Evolutionary conservation across 257 asterid species (phyloP).

Genomic region (Buddleja alternifolia): DNA sequence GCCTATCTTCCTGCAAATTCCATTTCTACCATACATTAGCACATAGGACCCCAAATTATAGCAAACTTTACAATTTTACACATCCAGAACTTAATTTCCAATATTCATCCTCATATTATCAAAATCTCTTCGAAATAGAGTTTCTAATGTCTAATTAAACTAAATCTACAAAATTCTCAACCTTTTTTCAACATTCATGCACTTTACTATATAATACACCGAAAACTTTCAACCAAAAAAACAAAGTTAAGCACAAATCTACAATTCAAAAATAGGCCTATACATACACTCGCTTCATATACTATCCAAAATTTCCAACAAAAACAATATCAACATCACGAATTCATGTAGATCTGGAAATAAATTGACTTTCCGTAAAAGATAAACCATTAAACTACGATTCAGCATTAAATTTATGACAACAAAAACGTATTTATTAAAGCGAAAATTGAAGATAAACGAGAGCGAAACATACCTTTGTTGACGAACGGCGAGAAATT

Average conservation of each 20-base stretch:
- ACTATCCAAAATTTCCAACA: neutral
- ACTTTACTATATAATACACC: neutral
- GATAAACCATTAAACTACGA: neutral
- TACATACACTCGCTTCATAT: neutral
- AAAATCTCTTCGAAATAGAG: neutral
- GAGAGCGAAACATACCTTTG: too few species aligned
- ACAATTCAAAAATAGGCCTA: constrained; percentile 6
- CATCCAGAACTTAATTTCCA: neutral
- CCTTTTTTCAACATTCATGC: neutral
- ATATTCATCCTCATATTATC: neutral
- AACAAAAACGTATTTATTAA: neutral
- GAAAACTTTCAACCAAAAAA: neutral
- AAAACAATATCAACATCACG: neutral
- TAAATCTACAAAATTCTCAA: neutral
- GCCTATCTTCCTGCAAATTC: neutral
- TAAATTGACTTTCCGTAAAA: constrained; percentile 9
- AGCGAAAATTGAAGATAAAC: neutral
- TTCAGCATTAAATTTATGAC: constrained; percentile 12
- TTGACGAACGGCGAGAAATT: constrained; percentile 14
- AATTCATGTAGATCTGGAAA: constrained; percentile 25
- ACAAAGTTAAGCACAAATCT: neutral
- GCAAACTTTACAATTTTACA: neutral
- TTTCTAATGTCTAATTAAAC: constrained; percentile 8
- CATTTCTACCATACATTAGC: neutral
- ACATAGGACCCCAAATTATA: neutral